Percentiles rank a stretch among this genome's conserved stretches.
Conservation (phyloP, 768 basidiomycete species). For the Boletales sp. region DNA sequence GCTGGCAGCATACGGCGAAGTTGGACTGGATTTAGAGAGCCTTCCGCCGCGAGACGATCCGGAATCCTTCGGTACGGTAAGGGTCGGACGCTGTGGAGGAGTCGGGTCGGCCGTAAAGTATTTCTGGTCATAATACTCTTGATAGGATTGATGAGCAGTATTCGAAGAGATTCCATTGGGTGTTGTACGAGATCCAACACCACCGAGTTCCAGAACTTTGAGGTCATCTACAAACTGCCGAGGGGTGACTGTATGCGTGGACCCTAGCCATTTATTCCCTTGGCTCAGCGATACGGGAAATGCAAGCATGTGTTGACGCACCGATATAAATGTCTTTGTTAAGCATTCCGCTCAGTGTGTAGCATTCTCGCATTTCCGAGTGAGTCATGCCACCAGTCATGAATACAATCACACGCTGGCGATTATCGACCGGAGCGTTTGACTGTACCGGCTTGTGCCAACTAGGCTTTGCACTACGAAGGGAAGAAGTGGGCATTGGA, state of each 20-base stretch:
- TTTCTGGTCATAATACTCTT: conserved; percentile 77
- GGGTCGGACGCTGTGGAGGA: conserved; percentile 26
- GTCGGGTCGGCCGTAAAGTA: conserved; percentile 49
- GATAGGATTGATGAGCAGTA: conserved; percentile 49
- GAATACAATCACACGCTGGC: conserved; percentile 83
- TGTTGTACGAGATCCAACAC: conserved; percentile 69
- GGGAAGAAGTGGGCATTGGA: conserved; percentile 61
- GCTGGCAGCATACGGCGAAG: conserved; percentile 52
- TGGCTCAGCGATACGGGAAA: conserved; percentile 27
- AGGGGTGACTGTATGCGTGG: conserved; percentile 84
- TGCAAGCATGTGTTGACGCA: conserved; percentile 43
- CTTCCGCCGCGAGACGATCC: conserved; percentile 19
- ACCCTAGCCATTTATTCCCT: conserved; percentile 49
- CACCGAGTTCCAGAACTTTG: conserved; percentile 82
- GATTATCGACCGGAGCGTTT: conserved; percentile 47
- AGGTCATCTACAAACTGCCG: conserved; percentile 83
- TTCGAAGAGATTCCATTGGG: conserved; percentile 65
- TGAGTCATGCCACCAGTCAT: conserved; percentile 95
- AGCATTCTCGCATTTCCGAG: conserved; percentile 89
- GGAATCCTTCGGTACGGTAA: conserved; percentile 26
- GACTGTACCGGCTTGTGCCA: conserved; percentile 80
- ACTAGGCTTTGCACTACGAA: conserved; percentile 84
- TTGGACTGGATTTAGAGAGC: conserved; percentile 36
- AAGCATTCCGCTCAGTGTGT: conserved; percentile 66
- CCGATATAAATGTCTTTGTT: conserved; percentile 93